phyloP scores from a whole-genome alignment of 192 early-diverging fungal species.

The Backusella liffmaniae region DNA sequence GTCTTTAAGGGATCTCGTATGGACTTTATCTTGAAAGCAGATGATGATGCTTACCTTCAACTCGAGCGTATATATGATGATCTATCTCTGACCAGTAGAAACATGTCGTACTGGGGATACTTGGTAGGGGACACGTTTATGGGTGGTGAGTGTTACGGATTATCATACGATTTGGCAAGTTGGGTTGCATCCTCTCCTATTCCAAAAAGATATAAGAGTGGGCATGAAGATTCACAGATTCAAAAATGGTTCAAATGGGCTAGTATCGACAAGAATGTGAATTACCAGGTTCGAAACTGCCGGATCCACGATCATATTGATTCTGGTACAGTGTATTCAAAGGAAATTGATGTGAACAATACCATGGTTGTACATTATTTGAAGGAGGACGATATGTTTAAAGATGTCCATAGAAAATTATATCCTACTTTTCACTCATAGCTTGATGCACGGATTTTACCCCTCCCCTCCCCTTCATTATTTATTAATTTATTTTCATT shows the following conservation, averaged over 20 bases:
- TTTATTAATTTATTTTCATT: not conserved
- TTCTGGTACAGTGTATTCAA: conserved; percentile 22
- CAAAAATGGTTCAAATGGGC: conserved; percentile 35
- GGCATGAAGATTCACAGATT: conserved; percentile 34
- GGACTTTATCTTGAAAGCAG: conserved; percentile 35
- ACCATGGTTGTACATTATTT: conserved; percentile 27
- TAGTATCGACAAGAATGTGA: conserved; percentile 5
- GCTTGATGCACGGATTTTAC: not conserved
- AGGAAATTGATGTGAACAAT: conserved; percentile 10
- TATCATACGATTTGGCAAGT: conserved; percentile 27
- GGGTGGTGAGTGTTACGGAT: conserved; percentile 28
- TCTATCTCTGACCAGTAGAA: conserved; percentile 14
- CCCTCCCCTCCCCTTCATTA: not conserved
- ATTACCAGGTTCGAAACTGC: conserved; percentile 25
- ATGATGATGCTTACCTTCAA: conserved; percentile 34
- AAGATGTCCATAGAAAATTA: not conserved
- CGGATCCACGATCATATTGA: conserved; percentile 22
- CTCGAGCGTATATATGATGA: conserved; percentile 27
- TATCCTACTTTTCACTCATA: not conserved
- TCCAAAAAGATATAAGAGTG: conserved; percentile 11
- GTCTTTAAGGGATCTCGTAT: conserved; percentile 10
- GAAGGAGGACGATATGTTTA: conserved; percentile 23
- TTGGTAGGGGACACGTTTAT: conserved; percentile 30
- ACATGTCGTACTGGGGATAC: conserved; percentile 34
- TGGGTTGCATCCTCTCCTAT: conserved; percentile 21